Percentiles rank a stretch among this genome's conserved stretches.
Evolutionary conservation across 108 stramenopile genomes (phyloP).

Genomic region (Nitzschia sp.): DNA sequence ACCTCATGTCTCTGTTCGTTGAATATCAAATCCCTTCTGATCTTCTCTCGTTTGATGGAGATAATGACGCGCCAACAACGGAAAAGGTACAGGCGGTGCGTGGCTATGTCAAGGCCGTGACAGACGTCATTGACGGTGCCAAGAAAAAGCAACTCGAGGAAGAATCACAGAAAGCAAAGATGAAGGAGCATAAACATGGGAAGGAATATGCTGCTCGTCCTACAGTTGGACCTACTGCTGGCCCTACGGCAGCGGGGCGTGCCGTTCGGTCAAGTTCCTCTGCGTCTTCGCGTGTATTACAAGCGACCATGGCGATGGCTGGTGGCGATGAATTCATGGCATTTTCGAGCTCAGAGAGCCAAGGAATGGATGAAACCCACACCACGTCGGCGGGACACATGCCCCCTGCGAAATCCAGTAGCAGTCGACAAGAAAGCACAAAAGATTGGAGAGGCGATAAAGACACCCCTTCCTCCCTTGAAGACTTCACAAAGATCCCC

Average conservation of each 20-base stretch:
- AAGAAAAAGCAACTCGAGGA: slow-evolving; percentile 59
- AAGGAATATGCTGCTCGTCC: neutral
- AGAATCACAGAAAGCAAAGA: slow-evolving; percentile 14
- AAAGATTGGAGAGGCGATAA: neutral
- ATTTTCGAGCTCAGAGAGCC: neutral
- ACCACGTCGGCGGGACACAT: neutral
- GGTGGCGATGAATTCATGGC: neutral
- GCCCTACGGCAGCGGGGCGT: neutral
- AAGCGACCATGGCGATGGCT: neutral
- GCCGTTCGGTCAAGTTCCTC: neutral
- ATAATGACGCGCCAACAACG: slow-evolving; percentile 22
- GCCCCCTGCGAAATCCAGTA: neutral
- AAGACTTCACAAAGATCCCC: slow-evolving; percentile 72
- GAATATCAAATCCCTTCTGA: slow-evolving; percentile 88
- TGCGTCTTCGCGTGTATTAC: neutral
- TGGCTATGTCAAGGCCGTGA: slow-evolving; percentile 61
- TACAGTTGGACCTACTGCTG: neutral
- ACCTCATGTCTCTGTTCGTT: slow-evolving; percentile 80
- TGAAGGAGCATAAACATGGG: neutral
- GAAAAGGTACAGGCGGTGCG: slow-evolving; percentile 67
- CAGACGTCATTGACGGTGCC: slow-evolving; percentile 58
- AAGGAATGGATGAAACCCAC: no score
- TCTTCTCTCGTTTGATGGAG: slow-evolving; percentile 76
- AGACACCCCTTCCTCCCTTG: neutral
- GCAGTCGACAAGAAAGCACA: neutral